Conservation (phyloP, 1,139 yeast species). For the Debaryomyces sp. region DNA sequence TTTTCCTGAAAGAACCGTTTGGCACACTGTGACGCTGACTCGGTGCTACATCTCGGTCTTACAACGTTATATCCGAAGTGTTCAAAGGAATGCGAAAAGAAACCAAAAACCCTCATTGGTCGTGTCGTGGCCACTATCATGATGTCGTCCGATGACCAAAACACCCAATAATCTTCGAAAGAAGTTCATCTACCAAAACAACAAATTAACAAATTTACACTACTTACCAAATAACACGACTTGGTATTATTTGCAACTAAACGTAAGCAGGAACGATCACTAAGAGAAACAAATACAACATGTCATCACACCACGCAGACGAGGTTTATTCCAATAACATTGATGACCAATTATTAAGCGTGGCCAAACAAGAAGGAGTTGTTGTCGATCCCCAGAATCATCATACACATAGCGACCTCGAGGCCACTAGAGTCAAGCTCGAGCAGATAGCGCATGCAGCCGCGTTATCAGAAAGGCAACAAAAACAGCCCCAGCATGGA, state of each 20-base stretch:
- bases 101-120: neutral
- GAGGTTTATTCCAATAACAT: conserved; percentile 48
- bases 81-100: neutral
- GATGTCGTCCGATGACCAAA: conserved; percentile 7
- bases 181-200: conserved; percentile 18
- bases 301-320: conserved; percentile 27
- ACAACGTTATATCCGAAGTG: neutral
- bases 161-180: neutral
- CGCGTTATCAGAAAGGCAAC: conserved; percentile 19
- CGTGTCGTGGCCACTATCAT: conserved; percentile 3
- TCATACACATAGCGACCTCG: conserved; percentile 28
- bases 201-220: conserved; percentile 24
- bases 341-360: conserved; percentile 48
- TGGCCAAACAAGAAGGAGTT: conserved; percentile 37
- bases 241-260: conserved; percentile 14
- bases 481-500: conserved; percentile 20
- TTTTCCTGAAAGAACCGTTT: too few relatives aligned
- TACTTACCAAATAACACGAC: conserved; percentile 27
- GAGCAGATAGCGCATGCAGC: conserved; percentile 38
- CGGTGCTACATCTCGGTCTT: neutral
- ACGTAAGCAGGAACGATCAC: neutral
- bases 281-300: conserved; percentile 8
- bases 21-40: too few relatives aligned
- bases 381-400: conserved; percentile 16
- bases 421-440: conserved; percentile 31